Percentiles rank a stretch among this genome's conserved stretches.
phyloP scores from a whole-genome alignment of 768 basidiomycete species.

The Dioszegia crocea region DNA sequence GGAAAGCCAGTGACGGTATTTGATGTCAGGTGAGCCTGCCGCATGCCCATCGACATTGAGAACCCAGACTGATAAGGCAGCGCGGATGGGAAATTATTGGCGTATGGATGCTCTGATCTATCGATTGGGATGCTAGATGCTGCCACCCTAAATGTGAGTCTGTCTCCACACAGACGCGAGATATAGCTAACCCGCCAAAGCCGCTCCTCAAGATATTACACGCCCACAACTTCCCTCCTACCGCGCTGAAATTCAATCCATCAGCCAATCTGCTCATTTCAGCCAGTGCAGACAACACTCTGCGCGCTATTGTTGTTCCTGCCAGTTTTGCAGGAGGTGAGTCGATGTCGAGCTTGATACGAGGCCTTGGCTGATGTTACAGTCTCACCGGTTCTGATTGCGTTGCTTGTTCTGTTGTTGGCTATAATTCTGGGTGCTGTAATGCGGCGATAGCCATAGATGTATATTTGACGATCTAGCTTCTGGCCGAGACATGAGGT shows the following conservation, averaged over 20 bases:
- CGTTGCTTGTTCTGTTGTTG: slow-evolving; percentile 19
- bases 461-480: background rate
- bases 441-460: background rate
- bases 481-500: too few species aligned
- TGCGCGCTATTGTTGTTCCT: slow-evolving; percentile 75
- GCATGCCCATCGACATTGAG: background rate
- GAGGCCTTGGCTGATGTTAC: background rate
- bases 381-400: slow-evolving; percentile 17
- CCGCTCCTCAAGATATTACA: slow-evolving; percentile 81
- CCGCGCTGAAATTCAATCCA: slow-evolving; percentile 82
- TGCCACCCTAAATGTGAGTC: slow-evolving; percentile 66
- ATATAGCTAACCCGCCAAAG: too few species aligned
- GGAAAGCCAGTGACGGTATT: slow-evolving; percentile 81
- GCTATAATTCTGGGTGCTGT: background rate
- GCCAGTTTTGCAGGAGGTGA: slow-evolving; percentile 45
- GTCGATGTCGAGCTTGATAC: slow-evolving; percentile 9
- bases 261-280: slow-evolving; percentile 73
- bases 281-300: slow-evolving; percentile 82
- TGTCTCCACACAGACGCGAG: too few species aligned
- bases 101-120: slow-evolving; percentile 80
- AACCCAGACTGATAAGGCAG: slow-evolving; percentile 51
- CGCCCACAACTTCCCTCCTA: slow-evolving; percentile 91
- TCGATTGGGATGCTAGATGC: slow-evolving; percentile 80
- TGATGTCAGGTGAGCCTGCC: slow-evolving; percentile 66
- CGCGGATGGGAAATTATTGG: slow-evolving; percentile 72